phyloP scores from a whole-genome alignment of 371 early-diverging fungal genomes.

The Smittium mucronatum region DNA sequence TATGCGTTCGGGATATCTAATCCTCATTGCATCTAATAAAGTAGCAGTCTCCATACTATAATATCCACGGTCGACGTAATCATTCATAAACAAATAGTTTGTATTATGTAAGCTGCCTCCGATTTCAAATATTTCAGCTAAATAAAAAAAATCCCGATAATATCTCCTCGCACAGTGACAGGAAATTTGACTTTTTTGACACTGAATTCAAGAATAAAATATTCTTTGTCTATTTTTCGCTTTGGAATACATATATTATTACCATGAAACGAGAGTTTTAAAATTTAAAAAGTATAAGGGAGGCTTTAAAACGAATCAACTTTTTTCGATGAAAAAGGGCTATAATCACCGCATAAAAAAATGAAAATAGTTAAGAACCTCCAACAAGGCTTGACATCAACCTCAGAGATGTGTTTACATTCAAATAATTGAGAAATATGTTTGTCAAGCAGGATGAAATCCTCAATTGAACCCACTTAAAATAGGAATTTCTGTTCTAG shows the following conservation, averaged over 20 bases:
- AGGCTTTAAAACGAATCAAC: too few species aligned
- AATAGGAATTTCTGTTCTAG: too few species aligned
- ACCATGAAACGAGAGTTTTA: neutral
- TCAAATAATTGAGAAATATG: slow-evolving; percentile 46
- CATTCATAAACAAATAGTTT: slow-evolving; percentile 98
- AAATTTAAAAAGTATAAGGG: too few species aligned
- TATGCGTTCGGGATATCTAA: slow-evolving; percentile 89
- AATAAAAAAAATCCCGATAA: slow-evolving; percentile 99
- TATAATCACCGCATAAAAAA: too few species aligned
- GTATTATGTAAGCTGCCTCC: slow-evolving; percentile 97
- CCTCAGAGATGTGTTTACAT: slow-evolving; percentile 74
- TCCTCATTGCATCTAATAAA: slow-evolving; percentile 91
- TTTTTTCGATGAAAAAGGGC: too few species aligned
- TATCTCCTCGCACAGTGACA: slow-evolving; percentile 98
- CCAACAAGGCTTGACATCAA: slow-evolving; percentile 73
- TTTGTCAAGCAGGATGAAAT: slow-evolving; percentile 42
- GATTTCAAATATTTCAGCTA: slow-evolving; percentile 94
- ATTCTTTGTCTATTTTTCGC: slow-evolving; percentile 61
- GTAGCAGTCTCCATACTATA: slow-evolving; percentile 98
- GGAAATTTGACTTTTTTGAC: slow-evolving; percentile 94
- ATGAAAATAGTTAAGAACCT: too few species aligned
- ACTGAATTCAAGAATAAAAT: slow-evolving; percentile 87
- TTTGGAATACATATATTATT: slow-evolving; percentile 1
- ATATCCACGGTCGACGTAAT: slow-evolving; percentile 99
- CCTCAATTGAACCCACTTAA: slow-evolving; percentile 4